Evolutionary conservation across 371 early-diverging fungal species (phyloP), one percentile per base, ranked within the genome.

Genomic region (Syncephalastrum monosporum): DNA sequence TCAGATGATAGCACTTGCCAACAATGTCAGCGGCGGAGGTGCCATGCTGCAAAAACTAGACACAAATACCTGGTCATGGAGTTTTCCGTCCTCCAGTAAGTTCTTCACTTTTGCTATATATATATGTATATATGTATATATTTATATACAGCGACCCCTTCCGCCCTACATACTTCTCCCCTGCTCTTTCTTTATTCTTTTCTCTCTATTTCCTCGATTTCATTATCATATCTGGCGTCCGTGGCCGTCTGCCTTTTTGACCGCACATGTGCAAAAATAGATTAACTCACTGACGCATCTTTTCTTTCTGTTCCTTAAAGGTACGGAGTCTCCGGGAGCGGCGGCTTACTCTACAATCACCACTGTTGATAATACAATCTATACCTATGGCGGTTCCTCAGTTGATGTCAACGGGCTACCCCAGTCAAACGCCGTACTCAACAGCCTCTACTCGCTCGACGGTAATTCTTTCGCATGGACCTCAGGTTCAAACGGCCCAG

Each of bases 21-120:
- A 70, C 21, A 78, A 78, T 55, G 75, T 74, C 15, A 71, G 71
- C 15, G 56, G 46, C 42, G 72, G 67, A 50, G 69, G 67, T 15
- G 38, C 38, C 38, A 64, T 70, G 46, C 58, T 78, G 38, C 79
- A 78, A 53, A 70, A 72, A 60, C 50, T 78, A 38, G 75, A 75
- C 60, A 71, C 64, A 17, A 78, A 71, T 47, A 64, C 54, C 38
- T 78, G 79, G 79, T 58, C 65, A 47, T 75, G 75, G 79, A 71
- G 65, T 33, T 71, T 65, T 61, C 79, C 79, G 46, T 72, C 71
- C 16, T 63, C 75, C 42, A 72, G 75, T 75, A 71, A 69, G 59
- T 43, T 42, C 21, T 50, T 57, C 25, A 6, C 19, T 52, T 52
- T 57, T 48, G 21, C 21, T 21, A 21, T 21, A 21, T 21, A 21